These are phyloP conservation scores for Stentor coeruleus DNA, from an alignment of 73 alveolate species.

Conservation along the genomic window DNA sequence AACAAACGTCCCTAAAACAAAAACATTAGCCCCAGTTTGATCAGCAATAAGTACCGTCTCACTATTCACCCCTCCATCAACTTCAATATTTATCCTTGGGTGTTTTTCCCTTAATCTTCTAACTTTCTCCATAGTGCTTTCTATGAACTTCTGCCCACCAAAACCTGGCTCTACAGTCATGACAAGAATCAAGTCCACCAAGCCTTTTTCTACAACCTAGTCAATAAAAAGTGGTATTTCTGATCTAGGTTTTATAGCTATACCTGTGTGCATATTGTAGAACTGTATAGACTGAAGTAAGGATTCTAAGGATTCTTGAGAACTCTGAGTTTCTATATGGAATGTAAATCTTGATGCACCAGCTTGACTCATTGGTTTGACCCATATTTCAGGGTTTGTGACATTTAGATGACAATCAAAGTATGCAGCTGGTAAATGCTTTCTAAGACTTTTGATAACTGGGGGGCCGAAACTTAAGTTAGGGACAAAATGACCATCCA, in stretches of 20 bases:
- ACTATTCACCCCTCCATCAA: conserved; percentile 65
- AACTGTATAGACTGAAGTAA: background rate
- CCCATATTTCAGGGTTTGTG: conserved; percentile 53
- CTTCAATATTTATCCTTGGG: conserved; percentile 53
- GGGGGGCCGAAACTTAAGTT: conserved; percentile 39
- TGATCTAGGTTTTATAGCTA: conserved; percentile 43
- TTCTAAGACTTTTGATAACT: conserved; percentile 35
- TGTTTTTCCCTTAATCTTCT: conserved; percentile 31
- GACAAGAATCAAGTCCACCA: conserved; percentile 52
- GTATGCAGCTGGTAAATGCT: conserved; percentile 30
- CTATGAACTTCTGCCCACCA: conserved; percentile 71
- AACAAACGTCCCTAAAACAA: conserved; percentile 66
- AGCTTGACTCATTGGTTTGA: conserved; percentile 25
- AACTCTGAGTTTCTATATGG: background rate
- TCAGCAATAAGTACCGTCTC: conserved; percentile 49
- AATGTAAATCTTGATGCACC: conserved; percentile 23
- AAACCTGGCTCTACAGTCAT: conserved; percentile 74
- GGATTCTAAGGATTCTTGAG: background rate
- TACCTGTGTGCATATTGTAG: conserved; percentile 35
- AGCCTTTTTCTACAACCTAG: conserved; percentile 6
- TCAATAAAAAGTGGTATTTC: conserved; percentile 28
- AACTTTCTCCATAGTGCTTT: conserved; percentile 47
- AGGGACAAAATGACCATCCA: conserved; percentile 69
- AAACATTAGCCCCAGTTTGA: conserved; percentile 66
- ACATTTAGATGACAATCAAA: conserved; percentile 69